Percentiles rank a stretch among this genome's conserved stretches.
These are phyloP conservation scores for Cucurbita pepo DNA, from an alignment of 306 rosid genomes.

Conservation along the genomic window DNA sequence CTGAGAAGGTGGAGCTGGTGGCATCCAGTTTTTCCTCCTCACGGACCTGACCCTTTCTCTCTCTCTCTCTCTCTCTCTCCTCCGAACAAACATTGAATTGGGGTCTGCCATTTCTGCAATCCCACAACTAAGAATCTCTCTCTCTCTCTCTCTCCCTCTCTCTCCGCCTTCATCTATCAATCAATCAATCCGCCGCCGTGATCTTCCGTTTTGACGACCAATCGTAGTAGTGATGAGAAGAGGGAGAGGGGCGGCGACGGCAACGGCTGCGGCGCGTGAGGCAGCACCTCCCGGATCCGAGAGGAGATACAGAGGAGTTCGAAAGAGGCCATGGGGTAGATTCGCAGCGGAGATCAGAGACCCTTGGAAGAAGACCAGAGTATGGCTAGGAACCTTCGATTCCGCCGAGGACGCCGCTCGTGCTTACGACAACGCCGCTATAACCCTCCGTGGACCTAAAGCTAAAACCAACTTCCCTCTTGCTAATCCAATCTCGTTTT, in stretches of 20 bases:
- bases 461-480: slow-evolving; percentile 63
- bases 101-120: background rate
- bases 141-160: background rate
- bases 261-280: background rate
- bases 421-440: slow-evolving; percentile 68
- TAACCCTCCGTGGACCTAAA: slow-evolving; percentile 58
- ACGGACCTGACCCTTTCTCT: slow-evolving; percentile 8
- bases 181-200: too few species aligned
- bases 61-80: slow-evolving; percentile 4
- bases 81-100: background rate
- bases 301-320: slow-evolving; percentile 52
- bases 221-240: slow-evolving; percentile 24
- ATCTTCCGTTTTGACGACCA: background rate
- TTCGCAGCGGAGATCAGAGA: slow-evolving; percentile 93
- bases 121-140: background rate
- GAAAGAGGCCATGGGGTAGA: slow-evolving; percentile 81
- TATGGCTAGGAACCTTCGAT: slow-evolving; percentile 81
- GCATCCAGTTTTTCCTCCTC: slow-evolving; percentile 23
- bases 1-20: slow-evolving; percentile 37
- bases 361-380: slow-evolving; percentile 65
- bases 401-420: slow-evolving; percentile 77
- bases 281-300: slow-evolving; percentile 25
- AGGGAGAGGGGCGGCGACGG: slow-evolving; percentile 27
- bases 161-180: too few species aligned
- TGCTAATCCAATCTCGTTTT: slow-evolving; percentile 13